Evolutionary conservation across 2,329 filamentous ascomycete genomes (phyloP).

Genomic region (Penicillium decumbens): DNA sequence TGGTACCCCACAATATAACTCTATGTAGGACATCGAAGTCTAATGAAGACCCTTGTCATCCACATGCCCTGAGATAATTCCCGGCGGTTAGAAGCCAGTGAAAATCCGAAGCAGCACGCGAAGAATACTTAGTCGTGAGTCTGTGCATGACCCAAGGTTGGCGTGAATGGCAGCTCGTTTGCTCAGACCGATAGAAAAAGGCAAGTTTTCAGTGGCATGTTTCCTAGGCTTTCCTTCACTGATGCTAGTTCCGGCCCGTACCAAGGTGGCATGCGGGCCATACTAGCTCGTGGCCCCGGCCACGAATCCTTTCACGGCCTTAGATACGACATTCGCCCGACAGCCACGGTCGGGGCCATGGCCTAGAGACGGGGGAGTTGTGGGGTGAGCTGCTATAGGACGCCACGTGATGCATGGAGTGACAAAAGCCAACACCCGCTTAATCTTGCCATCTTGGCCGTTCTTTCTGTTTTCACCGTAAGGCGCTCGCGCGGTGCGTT

Average conservation of each 20-base stretch:
- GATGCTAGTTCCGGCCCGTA: neutral
- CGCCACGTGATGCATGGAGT: slow-evolving; percentile 7
- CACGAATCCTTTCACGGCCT: slow-evolving; percentile 1
- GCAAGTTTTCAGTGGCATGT: too few species aligned
- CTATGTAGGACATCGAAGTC: neutral
- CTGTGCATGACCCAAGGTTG: neutral
- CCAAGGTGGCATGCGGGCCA: neutral
- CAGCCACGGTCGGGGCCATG: neutral
- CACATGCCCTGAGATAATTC: too few species aligned
- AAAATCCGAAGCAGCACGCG: neutral
- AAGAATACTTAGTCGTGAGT: neutral
- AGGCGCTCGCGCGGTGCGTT: neutral
- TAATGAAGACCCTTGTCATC: neutral
- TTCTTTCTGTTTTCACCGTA: neutral
- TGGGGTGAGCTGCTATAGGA: slow-evolving; percentile 2
- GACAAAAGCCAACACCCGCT: neutral
- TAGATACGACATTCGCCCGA: slow-evolving; percentile 12
- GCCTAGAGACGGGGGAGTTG: neutral
- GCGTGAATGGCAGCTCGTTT: neutral
- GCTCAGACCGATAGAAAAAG: neutral
- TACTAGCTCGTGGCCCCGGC: neutral
- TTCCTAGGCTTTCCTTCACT: too few species aligned
- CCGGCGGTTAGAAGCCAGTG: neutral
- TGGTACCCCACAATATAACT: neutral
- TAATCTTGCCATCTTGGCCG: neutral